Conservation (phyloP, 768 basidiomycete species). For the Rhizopogon vesiculosus region DNA sequence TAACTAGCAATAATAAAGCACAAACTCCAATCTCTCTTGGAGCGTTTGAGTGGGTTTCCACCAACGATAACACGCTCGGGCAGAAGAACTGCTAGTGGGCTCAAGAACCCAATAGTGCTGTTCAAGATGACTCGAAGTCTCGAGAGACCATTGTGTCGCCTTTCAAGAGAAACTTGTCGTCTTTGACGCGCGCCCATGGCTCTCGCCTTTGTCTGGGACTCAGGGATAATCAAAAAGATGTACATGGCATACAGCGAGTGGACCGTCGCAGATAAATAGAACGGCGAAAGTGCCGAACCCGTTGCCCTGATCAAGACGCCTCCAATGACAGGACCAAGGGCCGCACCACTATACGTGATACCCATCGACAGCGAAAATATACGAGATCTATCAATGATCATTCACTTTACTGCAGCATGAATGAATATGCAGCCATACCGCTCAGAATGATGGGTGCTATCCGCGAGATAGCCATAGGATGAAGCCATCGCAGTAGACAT, state of each 20-base stretch:
- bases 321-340: slow-evolving; percentile 72
- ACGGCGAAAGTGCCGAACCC: slow-evolving; percentile 54
- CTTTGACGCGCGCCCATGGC: slow-evolving; percentile 26
- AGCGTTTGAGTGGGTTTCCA: slow-evolving; percentile 35
- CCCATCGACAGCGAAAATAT: slow-evolving; percentile 65
- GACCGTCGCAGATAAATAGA: slow-evolving; percentile 56
- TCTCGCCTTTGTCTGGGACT: slow-evolving; percentile 58
- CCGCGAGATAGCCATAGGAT: slow-evolving; percentile 64
- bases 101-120: slow-evolving; percentile 56
- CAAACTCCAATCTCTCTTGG: slow-evolving; percentile 61
- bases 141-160: slow-evolving; percentile 4
- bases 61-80: slow-evolving; percentile 32
- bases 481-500: slow-evolving; percentile 44
- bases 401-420: slow-evolving; percentile 1
- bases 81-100: slow-evolving; percentile 63
- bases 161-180: not conserved
- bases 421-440: slow-evolving; percentile 36
- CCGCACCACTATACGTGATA: slow-evolving; percentile 68
- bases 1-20: slow-evolving; percentile 49
- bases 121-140: slow-evolving; percentile 22
- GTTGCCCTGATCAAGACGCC: slow-evolving; percentile 57
- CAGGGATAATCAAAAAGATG: slow-evolving; percentile 63
- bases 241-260: slow-evolving; percentile 47
- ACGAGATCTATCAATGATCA: slow-evolving; percentile 42
- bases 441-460: slow-evolving; percentile 50